phyloP scores from a whole-genome alignment of 495 filamentous ascomycete genomes.

The Jackrogersella minutella region DNA sequence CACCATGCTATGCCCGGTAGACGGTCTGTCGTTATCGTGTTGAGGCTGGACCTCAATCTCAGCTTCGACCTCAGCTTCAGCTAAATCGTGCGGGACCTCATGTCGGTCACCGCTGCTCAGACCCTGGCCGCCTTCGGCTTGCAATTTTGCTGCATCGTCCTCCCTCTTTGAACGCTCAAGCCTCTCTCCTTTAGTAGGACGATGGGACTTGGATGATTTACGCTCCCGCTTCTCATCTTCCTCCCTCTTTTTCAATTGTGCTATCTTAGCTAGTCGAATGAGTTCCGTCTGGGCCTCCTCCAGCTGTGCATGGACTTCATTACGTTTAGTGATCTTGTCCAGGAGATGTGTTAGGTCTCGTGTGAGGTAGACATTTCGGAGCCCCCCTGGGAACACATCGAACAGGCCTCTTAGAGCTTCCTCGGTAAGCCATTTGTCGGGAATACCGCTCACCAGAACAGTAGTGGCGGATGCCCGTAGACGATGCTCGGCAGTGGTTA shows the following conservation, averaged over 20 bases:
- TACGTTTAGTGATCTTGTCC: slow-evolving; percentile 82
- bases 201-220: slow-evolving; percentile 55
- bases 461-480: slow-evolving; percentile 96
- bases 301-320: slow-evolving; percentile 72
- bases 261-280: slow-evolving; percentile 78
- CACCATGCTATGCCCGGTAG: slow-evolving; percentile 38
- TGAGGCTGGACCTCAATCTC: slow-evolving; percentile 20
- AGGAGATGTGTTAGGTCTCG: slow-evolving; percentile 87
- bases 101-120: slow-evolving; percentile 86
- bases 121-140: slow-evolving; percentile 71
- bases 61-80: slow-evolving; percentile 68
- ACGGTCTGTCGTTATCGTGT: slow-evolving; percentile 29
- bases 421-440: slow-evolving; percentile 83
- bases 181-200: slow-evolving; percentile 60
- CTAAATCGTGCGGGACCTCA: slow-evolving; percentile 75
- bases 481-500: slow-evolving; percentile 95
- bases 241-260: slow-evolving; percentile 70
- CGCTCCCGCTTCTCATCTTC: slow-evolving; percentile 69
- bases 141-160: slow-evolving; percentile 65
- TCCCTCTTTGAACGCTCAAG: slow-evolving; percentile 54
- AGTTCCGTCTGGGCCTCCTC: slow-evolving; percentile 87
- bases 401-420: slow-evolving; percentile 85
- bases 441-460: slow-evolving; percentile 89
- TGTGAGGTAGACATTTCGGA: slow-evolving; percentile 97
- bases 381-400: slow-evolving; percentile 95